phyloP scores from a whole-genome alignment of 2,329 filamentous ascomycete genomes.

The Neonectria coccinea region DNA sequence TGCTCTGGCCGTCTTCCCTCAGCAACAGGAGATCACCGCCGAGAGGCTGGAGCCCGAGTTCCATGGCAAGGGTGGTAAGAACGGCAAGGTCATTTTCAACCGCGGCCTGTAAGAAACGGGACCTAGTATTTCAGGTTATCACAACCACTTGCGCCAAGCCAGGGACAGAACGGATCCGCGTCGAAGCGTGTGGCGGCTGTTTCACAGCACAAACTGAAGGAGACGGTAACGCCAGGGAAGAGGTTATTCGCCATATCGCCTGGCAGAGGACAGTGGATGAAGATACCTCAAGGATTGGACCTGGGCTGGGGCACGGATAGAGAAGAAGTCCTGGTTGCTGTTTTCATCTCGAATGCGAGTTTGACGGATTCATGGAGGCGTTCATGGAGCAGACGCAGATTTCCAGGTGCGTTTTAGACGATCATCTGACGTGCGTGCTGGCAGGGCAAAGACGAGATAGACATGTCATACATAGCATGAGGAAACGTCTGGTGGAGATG shows the following conservation, averaged over 20 bases:
- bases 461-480: constrained; percentile 13
- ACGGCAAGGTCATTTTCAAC: constrained; percentile 94
- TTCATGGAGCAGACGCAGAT: constrained; percentile 13
- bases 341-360: constrained; percentile 23
- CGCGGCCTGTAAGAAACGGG: constrained; percentile 78
- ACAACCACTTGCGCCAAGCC: background rate
- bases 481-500: background rate
- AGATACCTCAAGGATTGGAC: constrained; percentile 5
- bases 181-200: background rate
- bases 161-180: background rate
- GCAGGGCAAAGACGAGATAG: background rate
- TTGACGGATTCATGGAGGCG: constrained; percentile 25
- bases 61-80: constrained; percentile 80
- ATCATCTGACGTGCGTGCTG: constrained; percentile 2
- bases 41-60: constrained; percentile 87
- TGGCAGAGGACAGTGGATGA: background rate
- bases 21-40: constrained; percentile 84
- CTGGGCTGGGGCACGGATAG: constrained; percentile 5
- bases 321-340: constrained; percentile 7
- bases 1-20: constrained; percentile 91
- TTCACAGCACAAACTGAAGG: background rate
- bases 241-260: background rate
- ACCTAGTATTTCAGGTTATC: constrained; percentile 2
- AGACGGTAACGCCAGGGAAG: background rate
- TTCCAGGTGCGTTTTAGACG: constrained; percentile 13